Evolutionary conservation across 176 grass and related monocot genomes (phyloP).

Genomic region (Areca catechu): DNA sequence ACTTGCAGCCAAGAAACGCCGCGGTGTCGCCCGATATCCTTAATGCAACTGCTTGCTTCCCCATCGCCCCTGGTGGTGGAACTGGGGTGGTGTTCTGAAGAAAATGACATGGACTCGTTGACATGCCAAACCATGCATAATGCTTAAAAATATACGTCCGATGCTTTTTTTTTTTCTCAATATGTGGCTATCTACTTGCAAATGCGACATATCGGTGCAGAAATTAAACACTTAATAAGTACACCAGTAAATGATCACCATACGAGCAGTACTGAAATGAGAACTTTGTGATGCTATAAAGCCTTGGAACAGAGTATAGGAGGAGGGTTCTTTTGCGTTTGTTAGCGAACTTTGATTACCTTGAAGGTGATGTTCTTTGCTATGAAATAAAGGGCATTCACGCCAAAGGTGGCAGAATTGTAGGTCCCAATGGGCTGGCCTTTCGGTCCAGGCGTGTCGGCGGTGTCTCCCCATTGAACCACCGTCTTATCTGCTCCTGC

Average conservation of each 20-base stretch:
- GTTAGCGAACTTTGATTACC: conserved; percentile 18
- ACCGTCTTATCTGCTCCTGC: conserved; percentile 63
- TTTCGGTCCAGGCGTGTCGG: conserved; percentile 45
- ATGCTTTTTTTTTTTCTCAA: no score
- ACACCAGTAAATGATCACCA: no score
- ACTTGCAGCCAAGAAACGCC: conserved; percentile 69
- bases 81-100: conserved; percentile 69
- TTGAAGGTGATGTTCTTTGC: conserved; percentile 95
- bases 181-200: no score
- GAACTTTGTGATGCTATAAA: no score
- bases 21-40: conserved; percentile 81
- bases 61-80: conserved; percentile 51
- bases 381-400: conserved; percentile 84
- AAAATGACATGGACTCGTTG: not conserved
- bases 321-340: no score
- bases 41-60: conserved; percentile 84
- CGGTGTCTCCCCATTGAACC: conserved; percentile 77
- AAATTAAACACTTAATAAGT: no score
- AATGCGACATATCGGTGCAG: no score
- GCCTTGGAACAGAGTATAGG: no score
- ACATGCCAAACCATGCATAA: no score
- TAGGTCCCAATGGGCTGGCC: conserved; percentile 64
- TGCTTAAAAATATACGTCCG: no score
- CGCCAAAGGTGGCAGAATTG: conserved; percentile 84
- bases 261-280: no score